A percentile compares a stretch with the other conserved stretches of the same genome.
phyloP scores from a whole-genome alignment of 139 green algal genomes.

The Pycnococcus provasolii region DNA sequence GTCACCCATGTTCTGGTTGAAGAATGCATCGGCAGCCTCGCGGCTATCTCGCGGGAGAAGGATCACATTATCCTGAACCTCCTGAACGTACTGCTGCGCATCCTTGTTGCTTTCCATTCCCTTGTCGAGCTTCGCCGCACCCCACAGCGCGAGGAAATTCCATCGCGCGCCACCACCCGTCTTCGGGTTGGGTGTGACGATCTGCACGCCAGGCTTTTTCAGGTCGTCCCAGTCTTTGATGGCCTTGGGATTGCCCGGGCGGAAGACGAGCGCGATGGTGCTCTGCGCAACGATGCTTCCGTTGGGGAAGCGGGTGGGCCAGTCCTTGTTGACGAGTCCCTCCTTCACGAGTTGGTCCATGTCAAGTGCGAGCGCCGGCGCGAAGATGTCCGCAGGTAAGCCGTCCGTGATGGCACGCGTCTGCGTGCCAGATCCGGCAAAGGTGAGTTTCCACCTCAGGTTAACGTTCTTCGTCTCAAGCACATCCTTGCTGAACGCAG shows the following conservation, averaged over 20 bases:
- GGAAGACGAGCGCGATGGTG: conserved; percentile 46
- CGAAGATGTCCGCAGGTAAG: conserved; percentile 60
- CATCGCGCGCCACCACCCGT: conserved; percentile 72
- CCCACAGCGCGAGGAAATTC: conserved; percentile 79
- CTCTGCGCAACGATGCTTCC: conserved; percentile 37
- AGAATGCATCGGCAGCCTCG: conserved; percentile 75
- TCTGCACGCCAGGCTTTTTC: conserved; percentile 35
- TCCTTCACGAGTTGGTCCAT: conserved; percentile 59
- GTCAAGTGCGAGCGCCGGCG: conserved; percentile 68
- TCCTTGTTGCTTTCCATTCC: conserved; percentile 1
- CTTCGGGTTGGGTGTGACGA: conserved; percentile 74
- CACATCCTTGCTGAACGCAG: conserved; percentile 52
- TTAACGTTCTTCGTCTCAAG: conserved; percentile 36
- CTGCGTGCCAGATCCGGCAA: conserved; percentile 58
- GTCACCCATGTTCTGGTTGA: conserved; percentile 64
- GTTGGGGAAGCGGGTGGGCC: conserved; percentile 41
- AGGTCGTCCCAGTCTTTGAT: conserved; percentile 66
- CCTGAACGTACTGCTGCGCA: conserved; percentile 6
- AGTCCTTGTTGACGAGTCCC: conserved; percentile 47
- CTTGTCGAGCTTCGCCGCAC: conserved; percentile 26
- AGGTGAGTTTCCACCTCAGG: conserved; percentile 62
- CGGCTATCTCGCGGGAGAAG: conserved; percentile 62
- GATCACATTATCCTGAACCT: conserved; percentile 65
- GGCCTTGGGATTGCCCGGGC: conserved; percentile 54
- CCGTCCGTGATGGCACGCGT: conserved; percentile 66